Base-by-base conservation (phyloP, 768 basidiomycete genomes). In the Cubamyces lactineus region DNA sequence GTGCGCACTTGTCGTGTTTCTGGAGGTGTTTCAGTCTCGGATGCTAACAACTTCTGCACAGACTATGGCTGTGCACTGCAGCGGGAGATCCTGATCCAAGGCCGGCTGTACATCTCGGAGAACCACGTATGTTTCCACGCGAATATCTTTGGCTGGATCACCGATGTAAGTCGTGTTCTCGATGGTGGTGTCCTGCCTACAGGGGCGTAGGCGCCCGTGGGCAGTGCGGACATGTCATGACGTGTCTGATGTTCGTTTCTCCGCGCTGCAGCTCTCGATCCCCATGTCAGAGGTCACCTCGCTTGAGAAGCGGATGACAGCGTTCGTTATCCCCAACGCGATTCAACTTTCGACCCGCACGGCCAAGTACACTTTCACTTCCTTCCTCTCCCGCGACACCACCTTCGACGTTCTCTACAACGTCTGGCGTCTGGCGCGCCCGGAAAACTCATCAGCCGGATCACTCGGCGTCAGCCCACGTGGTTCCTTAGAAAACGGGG, bases 61-160 rank as follows among this genome's bases (percentile, higher is more conserved):
- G 97, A 99, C 75, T 99, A 98, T 68, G 97, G 97, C 6, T 99
- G 97, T 71, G 97, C 97, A 0, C 76, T 98, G 13, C 95, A 98
- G 75, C 86, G 95, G 43, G 97, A 98, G 74, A 98, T 98, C 67
- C 80, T 98, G 30, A 90, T 98, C 45, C 97, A 98, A 80, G 97
- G 97, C 5, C 82, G 97, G 12, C 73, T 99, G 59, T 98, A 98
- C 75, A 92, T 98, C 23, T 98, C 97, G 7, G 96, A 99, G 76
- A 98, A 98, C 76, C 96, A 98, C 71, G 84, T 98, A n/a, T 98
- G 94, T 78, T 99, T 98, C 80, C 93, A 99, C 69, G 96, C 97
- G 45, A 98, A 98, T 72, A 98, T 98, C 46, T 96, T 98, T 75
- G 96, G 97, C 45, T 98, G 96, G 97, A 90, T 97, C 51, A 98